These are phyloP conservation scores for Penicillium alfredii DNA, from an alignment of 495 filamentous ascomycete genomes.

Conservation along the genomic window DNA sequence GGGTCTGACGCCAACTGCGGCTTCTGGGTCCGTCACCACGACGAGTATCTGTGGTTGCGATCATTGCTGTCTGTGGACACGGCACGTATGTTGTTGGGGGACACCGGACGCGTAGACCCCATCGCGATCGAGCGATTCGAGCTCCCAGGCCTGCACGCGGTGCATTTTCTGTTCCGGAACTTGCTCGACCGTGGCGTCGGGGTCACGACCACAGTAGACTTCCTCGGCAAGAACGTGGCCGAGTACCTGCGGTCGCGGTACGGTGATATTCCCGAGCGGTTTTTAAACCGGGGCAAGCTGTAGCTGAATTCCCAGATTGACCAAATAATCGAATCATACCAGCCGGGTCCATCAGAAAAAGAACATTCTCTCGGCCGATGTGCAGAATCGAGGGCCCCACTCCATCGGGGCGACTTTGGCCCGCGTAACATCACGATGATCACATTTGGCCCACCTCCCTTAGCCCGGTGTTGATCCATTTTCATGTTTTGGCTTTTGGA, in stretches of 20 bases:
- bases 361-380: too few relatives aligned
- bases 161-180: conserved; percentile 53
- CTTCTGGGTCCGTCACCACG: conserved; percentile 44
- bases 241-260: conserved; percentile 45
- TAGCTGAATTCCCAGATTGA: too few relatives aligned
- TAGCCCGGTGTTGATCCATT: conserved; percentile 1
- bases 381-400: too few relatives aligned
- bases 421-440: conserved; percentile 18
- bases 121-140: conserved; percentile 50
- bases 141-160: conserved; percentile 32
- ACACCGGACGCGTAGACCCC: conserved; percentile 30
- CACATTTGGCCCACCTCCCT: conserved; percentile 9
- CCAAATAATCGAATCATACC: too few relatives aligned
- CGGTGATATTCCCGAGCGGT: conserved; percentile 44
- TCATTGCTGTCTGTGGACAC: conserved; percentile 35
- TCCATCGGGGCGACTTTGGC: conserved; percentile 16
- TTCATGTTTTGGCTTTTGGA: too few relatives aligned
- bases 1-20: conserved; percentile 49
- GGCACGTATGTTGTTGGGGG: conserved; percentile 33
- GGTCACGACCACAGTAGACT: conserved; percentile 44
- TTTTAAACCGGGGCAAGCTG: conserved; percentile 34
- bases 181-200: conserved; percentile 49
- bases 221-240: conserved; percentile 52
- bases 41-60: conserved; percentile 49
- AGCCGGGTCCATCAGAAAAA: too few relatives aligned